Percentiles rank a stretch among this genome's conserved stretches.
These are phyloP conservation scores for Carallia brachiata DNA, from an alignment of 345 rosid species.

Conservation along the genomic window DNA sequence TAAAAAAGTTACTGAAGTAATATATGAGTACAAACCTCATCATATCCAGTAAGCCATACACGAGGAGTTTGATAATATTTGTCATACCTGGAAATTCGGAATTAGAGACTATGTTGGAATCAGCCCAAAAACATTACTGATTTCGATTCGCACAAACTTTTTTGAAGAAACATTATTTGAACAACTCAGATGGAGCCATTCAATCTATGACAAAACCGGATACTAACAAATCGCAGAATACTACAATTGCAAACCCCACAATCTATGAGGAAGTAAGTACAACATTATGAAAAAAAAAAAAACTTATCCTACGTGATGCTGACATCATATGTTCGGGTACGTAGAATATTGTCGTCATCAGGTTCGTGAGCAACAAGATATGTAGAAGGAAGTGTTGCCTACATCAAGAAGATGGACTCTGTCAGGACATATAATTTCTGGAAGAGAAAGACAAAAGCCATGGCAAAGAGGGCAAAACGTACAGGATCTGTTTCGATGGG, in stretches of 20 bases:
- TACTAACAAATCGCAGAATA: neutral
- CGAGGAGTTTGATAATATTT: constrained; percentile 94
- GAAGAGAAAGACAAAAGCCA: neutral
- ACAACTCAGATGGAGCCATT: neutral
- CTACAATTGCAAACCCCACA: neutral
- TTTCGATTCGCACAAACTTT: neutral
- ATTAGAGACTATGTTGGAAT: constrained; percentile 15
- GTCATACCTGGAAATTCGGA: constrained; percentile 57
- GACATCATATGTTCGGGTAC: constrained; percentile 95
- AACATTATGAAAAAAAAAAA: neutral
- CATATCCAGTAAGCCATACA: constrained; percentile 93
- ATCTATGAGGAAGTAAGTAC: neutral
- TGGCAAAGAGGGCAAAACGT: constrained; percentile 21
- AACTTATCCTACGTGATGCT: constrained; percentile 81
- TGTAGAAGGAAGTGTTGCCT: constrained; percentile 83
- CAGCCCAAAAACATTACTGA: neutral
- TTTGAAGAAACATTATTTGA: neutral
- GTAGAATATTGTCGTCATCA: constrained; percentile 82
- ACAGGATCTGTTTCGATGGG: constrained; percentile 71
- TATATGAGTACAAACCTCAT: constrained; percentile 52
- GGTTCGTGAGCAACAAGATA: constrained; percentile 85
- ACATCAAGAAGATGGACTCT: constrained; percentile 13
- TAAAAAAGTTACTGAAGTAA: neutral
- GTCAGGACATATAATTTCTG: neutral
- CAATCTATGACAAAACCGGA: neutral